phyloP scores from a whole-genome alignment of 2,329 filamentous ascomycete species.

The Dryadomyces quercivorus region DNA sequence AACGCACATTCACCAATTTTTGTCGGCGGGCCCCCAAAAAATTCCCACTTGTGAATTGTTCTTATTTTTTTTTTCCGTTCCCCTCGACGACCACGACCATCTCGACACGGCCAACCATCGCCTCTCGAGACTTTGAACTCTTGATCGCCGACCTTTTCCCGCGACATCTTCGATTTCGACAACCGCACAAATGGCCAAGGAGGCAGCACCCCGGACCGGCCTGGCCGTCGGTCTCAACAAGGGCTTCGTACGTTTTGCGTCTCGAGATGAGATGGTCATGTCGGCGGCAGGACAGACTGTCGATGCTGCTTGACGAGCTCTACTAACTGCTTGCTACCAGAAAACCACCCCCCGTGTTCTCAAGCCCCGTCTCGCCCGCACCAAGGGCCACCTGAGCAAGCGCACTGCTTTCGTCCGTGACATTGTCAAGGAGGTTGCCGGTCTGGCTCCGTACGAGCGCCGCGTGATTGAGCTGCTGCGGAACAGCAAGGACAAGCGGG shows the following conservation, averaged over 20 bases:
- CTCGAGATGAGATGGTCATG: not conserved
- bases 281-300: not conserved
- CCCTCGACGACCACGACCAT: not conserved
- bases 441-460: slow-evolving; percentile 91
- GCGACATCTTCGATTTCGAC: slow-evolving; percentile 13
- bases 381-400: slow-evolving; percentile 95
- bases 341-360: slow-evolving; percentile 70
- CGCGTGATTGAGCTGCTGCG: slow-evolving; percentile 97
- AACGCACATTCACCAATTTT: not conserved
- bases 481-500: slow-evolving; percentile 99
- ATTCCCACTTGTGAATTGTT: not conserved
- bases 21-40: not conserved
- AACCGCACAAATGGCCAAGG: slow-evolving; percentile 42
- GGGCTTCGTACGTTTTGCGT: slow-evolving; percentile 14
- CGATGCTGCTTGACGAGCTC: not conserved
- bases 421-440: slow-evolving; percentile 96
- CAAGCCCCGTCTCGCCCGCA: slow-evolving; percentile 70
- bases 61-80: slow-evolving; percentile 6
- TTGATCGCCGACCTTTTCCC: not conserved
- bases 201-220: slow-evolving; percentile 44
- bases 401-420: slow-evolving; percentile 93
- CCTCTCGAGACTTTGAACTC: slow-evolving; percentile 9
- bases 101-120: not conserved
- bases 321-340: slow-evolving; percentile 36
- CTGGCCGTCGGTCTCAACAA: slow-evolving; percentile 51